Conservation (phyloP, 2,329 filamentous ascomycete genomes). For the Nemania abortiva region DNA sequence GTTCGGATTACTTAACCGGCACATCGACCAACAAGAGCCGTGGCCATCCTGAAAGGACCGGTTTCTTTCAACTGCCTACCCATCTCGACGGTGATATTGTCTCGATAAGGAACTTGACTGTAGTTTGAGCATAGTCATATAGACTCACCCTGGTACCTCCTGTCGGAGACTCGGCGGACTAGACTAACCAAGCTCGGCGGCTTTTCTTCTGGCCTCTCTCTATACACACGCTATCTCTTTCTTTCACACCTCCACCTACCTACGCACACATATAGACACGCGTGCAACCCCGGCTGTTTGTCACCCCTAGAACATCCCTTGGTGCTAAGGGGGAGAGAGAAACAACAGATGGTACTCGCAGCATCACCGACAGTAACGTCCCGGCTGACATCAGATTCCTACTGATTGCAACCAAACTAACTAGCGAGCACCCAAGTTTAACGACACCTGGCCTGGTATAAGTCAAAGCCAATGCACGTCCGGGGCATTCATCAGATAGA, state of each 20-base stretch:
- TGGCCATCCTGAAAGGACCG: conserved; percentile 1
- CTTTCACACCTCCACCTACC: neutral
- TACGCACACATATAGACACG: conserved; percentile 2
- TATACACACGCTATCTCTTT: neutral
- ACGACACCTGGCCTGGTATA: conserved; percentile 20
- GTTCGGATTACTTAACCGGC: conserved; percentile 8
- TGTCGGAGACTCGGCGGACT: neutral
- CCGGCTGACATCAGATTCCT: conserved; percentile 18
- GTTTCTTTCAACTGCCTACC: neutral
- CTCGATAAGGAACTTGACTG: conserved; percentile 3
- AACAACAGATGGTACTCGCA: neutral
- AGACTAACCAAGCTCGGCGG: conserved; percentile 1
- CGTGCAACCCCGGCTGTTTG: neutral
- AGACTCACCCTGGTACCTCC: conserved; percentile 1
- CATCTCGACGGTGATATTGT: conserved; percentile 9
- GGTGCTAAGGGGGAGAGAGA: neutral
- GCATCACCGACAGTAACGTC: conserved; percentile 5
- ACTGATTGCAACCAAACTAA: conserved; percentile 18
- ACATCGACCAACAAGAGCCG: conserved; percentile 10
- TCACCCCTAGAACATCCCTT: neutral
- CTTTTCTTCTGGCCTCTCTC: conserved; percentile 1
- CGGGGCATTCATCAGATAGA: conserved; percentile 6
- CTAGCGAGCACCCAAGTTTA: neutral
- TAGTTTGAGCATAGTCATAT: conserved; percentile 11
- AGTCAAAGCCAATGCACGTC: conserved; percentile 17